Evolutionary conservation across 306 rosid species (phyloP).

Genomic region (Cucurbita maxima): DNA sequence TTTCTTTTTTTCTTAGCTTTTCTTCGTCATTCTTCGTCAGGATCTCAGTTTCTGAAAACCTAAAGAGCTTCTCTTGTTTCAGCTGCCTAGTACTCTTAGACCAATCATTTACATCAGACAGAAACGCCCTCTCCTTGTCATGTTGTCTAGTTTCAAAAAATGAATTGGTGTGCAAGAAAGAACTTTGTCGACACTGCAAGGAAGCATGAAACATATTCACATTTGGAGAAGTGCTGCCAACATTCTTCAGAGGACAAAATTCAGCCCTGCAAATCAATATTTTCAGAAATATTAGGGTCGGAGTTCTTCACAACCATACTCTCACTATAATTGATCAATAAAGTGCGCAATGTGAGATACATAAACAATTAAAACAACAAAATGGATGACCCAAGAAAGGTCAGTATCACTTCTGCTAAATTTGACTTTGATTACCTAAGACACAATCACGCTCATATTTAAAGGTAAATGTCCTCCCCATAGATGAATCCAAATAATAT

Average conservation of each 20-base stretch:
- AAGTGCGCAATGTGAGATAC: neutral
- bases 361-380: neutral
- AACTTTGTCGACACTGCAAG: constrained; percentile 21
- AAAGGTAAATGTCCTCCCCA: neutral
- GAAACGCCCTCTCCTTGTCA: constrained; percentile 1
- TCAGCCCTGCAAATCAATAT: constrained; percentile 35
- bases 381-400: neutral
- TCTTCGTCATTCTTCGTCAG: neutral
- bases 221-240: constrained; percentile 14
- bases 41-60: neutral
- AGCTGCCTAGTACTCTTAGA: neutral
- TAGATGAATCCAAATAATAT: neutral
- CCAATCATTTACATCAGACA: constrained; percentile 2
- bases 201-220: constrained; percentile 12
- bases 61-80: neutral
- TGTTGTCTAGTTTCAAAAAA: constrained; percentile 13
- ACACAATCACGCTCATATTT: neutral
- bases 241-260: constrained; percentile 15
- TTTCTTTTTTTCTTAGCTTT: neutral
- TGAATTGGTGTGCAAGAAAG: constrained; percentile 16
- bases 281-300: constrained; percentile 8
- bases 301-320: neutral
- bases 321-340: neutral
- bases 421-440: neutral
- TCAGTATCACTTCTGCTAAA: neutral